Evolutionary conservation across 2,329 filamentous ascomycete genomes (phyloP).

Genomic region (Escovopsis sp.): DNA sequence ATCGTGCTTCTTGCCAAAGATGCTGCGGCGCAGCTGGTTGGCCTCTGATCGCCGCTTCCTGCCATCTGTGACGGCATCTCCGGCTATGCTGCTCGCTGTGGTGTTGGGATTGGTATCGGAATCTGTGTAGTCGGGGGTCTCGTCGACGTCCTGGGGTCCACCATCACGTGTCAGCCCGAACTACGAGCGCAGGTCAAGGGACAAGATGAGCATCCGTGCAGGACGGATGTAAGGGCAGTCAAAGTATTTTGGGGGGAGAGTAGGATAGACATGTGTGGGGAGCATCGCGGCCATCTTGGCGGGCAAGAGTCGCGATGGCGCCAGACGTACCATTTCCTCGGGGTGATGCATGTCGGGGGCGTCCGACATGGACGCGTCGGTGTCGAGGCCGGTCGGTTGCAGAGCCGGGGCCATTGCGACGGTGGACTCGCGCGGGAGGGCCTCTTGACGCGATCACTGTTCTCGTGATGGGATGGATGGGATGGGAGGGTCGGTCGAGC

Average conservation of each 20-base stretch:
- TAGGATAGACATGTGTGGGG: no score
- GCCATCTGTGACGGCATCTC: constrained; percentile 59
- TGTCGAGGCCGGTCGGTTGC: constrained; percentile 36
- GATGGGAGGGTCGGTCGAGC: no score
- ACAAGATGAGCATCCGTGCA: no score
- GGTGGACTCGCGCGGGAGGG: constrained; percentile 11
- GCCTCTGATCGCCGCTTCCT: constrained; percentile 76
- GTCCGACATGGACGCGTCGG: constrained; percentile 49
- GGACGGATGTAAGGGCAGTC: neutral
- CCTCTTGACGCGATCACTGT: constrained; percentile 41
- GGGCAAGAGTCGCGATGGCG: no score
- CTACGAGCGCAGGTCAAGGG: no score
- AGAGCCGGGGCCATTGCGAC: constrained; percentile 39
- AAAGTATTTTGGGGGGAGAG: no score
- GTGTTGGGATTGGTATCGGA: constrained; percentile 54
- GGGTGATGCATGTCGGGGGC: constrained; percentile 30
- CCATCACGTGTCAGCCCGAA: no score
- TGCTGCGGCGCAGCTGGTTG: constrained; percentile 76
- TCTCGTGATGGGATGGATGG: no score
- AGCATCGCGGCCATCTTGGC: no score
- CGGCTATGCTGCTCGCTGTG: constrained; percentile 70
- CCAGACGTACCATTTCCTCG: constrained; percentile 34
- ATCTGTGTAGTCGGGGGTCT: constrained; percentile 51
- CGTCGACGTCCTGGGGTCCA: constrained; percentile 39
- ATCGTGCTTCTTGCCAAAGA: constrained; percentile 91